Percentiles rank a stretch among this genome's conserved stretches.
Conservation (phyloP, 139 green algal species). For the Chlamydomonas eustigma region DNA sequence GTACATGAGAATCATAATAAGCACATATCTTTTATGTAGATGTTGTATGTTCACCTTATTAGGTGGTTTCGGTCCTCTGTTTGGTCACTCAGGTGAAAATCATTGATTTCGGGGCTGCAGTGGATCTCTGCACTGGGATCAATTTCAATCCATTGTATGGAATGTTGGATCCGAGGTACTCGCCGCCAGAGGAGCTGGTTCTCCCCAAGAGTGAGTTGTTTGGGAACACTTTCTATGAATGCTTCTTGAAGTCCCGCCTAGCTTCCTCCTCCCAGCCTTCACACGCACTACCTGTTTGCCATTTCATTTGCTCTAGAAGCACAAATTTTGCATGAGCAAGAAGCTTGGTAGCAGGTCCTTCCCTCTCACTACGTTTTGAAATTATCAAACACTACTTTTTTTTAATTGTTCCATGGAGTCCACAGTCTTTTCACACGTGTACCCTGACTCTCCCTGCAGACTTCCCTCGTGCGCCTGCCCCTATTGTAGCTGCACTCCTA, state of each 20-base stretch:
- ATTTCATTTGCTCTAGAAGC: neutral
- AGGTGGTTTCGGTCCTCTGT: too few relatives aligned
- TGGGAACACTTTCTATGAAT: neutral
- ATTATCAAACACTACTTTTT: too few relatives aligned
- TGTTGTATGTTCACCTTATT: too few relatives aligned
- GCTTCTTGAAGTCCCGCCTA: neutral
- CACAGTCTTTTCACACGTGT: too few relatives aligned
- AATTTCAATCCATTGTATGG: slow-evolving; percentile 88
- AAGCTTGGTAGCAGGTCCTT: too few relatives aligned
- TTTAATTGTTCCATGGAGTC: too few relatives aligned
- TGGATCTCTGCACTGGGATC: slow-evolving; percentile 86
- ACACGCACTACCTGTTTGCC: too few relatives aligned
- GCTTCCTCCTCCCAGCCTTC: neutral
- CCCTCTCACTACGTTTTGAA: too few relatives aligned
- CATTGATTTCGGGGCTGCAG: slow-evolving; percentile 90
- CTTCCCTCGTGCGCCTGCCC: slow-evolving; percentile 65
- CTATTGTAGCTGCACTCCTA: slow-evolving; percentile 61
- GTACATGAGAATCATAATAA: too few relatives aligned
- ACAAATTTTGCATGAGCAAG: too few relatives aligned
- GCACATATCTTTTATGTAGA: too few relatives aligned
- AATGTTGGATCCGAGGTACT: slow-evolving; percentile 89
- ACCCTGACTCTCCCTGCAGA: slow-evolving; percentile 29
- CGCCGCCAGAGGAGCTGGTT: slow-evolving; percentile 85
- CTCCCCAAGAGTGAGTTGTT: slow-evolving; percentile 67
- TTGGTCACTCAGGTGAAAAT: slow-evolving; percentile 76